These are phyloP conservation scores for Cenchrus purpureus DNA, from an alignment of 176 grass and related monocot species.

Conservation along the genomic window DNA sequence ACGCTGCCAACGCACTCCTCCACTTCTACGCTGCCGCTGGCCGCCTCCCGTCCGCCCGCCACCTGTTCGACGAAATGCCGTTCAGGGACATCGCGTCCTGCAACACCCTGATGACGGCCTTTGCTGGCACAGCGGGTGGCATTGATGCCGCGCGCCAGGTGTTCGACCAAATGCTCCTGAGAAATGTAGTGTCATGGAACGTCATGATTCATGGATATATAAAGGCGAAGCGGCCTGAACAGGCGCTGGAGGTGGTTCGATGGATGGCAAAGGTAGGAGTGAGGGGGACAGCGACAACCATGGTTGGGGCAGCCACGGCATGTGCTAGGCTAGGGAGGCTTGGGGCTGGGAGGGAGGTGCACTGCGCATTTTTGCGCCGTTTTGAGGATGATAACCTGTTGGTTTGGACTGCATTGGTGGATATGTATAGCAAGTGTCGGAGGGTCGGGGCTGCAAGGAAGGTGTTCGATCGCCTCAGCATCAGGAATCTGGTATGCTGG, in stretches of 20 bases:
- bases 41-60: neutral
- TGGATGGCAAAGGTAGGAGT: neutral
- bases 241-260: slow-evolving; percentile 12
- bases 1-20: slow-evolving; percentile 16
- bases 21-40: slow-evolving; percentile 7
- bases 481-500: slow-evolving; percentile 60
- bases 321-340: slow-evolving; percentile 54
- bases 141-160: slow-evolving; percentile 5
- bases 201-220: neutral
- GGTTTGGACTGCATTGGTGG: slow-evolving; percentile 58
- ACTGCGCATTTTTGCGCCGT: slow-evolving; percentile 43
- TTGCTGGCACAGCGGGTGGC: neutral
- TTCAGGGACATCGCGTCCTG: slow-evolving; percentile 7
- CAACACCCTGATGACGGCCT: slow-evolving; percentile 19
- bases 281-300: slow-evolving; percentile 4
- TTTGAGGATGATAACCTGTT: slow-evolving; percentile 66
- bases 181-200: slow-evolving; percentile 13
- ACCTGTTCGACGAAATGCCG: slow-evolving; percentile 25
- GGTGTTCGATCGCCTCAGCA: slow-evolving; percentile 50
- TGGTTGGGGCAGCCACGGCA: slow-evolving; percentile 49
- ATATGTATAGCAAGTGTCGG: slow-evolving; percentile 67
- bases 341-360: slow-evolving; percentile 51
- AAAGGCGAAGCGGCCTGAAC: neutral
- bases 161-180: neutral
- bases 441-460: slow-evolving; percentile 38